Conservation (phyloP, 2,329 filamentous ascomycete species). For the Lachnum nothofagi region DNA sequence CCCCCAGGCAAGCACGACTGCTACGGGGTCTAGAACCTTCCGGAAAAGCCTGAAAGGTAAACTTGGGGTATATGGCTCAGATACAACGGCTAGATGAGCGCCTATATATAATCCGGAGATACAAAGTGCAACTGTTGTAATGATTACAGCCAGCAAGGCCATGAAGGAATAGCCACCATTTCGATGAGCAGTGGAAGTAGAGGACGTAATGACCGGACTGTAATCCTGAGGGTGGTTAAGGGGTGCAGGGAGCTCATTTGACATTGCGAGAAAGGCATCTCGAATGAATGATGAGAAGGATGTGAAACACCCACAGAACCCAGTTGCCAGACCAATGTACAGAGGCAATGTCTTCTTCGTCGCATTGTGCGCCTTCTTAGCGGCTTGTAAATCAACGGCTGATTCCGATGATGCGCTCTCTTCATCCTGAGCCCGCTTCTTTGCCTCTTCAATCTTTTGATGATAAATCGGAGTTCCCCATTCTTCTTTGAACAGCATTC, state of each 20-base stretch:
- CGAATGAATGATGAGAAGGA: constrained; percentile 83
- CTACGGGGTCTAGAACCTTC: constrained; percentile 56
- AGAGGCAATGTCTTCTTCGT: constrained; percentile 82
- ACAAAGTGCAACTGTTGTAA: constrained; percentile 66
- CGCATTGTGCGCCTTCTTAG: constrained; percentile 54
- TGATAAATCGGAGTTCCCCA: constrained; percentile 48
- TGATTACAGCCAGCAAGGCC: constrained; percentile 69
- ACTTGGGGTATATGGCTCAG: constrained; percentile 55
- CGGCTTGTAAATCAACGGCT: constrained; percentile 38
- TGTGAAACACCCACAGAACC: constrained; percentile 85
- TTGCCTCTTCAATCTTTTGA: constrained; percentile 33
- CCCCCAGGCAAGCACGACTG: constrained; percentile 62
- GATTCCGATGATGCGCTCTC: constrained; percentile 31
- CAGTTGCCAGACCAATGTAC: constrained; percentile 80
- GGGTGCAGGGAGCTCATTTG: constrained; percentile 63
- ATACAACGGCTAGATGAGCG: constrained; percentile 64
- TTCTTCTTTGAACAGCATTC: constrained; percentile 66
- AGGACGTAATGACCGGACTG: constrained; percentile 28
- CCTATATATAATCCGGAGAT: constrained; percentile 66
- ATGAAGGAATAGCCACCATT: constrained; percentile 77
- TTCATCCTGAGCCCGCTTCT: constrained; percentile 35
- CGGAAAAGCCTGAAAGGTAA: constrained; percentile 54
- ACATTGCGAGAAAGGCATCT: constrained; percentile 72
- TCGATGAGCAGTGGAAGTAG: constrained; percentile 42
- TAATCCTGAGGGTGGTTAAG: constrained; percentile 37